These are phyloP conservation scores for Naganishia vishniacii DNA, from an alignment of 768 basidiomycete species.

Conservation along the genomic window DNA sequence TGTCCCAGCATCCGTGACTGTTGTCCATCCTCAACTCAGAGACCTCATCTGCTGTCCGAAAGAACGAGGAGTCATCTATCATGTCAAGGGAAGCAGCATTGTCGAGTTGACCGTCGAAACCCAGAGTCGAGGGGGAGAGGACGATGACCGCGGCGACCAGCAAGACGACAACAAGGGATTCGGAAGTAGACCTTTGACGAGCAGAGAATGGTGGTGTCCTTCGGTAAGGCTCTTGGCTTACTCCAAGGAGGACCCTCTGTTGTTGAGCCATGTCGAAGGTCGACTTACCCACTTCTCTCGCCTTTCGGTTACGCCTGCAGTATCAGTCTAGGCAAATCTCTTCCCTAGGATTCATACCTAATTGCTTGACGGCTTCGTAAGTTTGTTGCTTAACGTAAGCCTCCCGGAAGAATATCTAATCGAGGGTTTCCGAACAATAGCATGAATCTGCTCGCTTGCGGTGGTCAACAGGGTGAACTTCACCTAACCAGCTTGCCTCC, in stretches of 20 bases:
- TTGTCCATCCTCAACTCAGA: conserved; percentile 58
- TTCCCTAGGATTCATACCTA: conserved; percentile 37
- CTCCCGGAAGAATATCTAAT: background rate
- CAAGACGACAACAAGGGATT: conserved; percentile 6
- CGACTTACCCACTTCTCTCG: conserved; percentile 26
- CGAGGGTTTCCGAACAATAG: background rate
- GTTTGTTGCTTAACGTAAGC: background rate
- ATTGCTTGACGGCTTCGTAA: conserved; percentile 31
- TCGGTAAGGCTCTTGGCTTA: conserved; percentile 15
- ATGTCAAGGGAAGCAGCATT: conserved; percentile 56
- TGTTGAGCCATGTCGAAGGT: background rate
- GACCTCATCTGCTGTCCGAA: conserved; percentile 72
- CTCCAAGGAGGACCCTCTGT: background rate
- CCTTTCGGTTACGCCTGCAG: background rate
- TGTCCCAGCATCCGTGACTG: conserved; percentile 38
- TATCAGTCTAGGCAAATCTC: background rate
- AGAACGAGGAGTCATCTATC: conserved; percentile 62
- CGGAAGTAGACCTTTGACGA: conserved; percentile 8
- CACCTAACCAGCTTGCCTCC: conserved; percentile 39
- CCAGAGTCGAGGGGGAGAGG: background rate
- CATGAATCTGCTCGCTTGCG: conserved; percentile 38
- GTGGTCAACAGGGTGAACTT: conserved; percentile 46
- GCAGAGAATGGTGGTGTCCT: conserved; percentile 17
- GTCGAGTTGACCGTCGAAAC: conserved; percentile 50
- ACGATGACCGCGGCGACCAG: background rate